Base-by-base conservation (phyloP, 352 stramenopile genomes). In the Plasmopara halstedii region DNA sequence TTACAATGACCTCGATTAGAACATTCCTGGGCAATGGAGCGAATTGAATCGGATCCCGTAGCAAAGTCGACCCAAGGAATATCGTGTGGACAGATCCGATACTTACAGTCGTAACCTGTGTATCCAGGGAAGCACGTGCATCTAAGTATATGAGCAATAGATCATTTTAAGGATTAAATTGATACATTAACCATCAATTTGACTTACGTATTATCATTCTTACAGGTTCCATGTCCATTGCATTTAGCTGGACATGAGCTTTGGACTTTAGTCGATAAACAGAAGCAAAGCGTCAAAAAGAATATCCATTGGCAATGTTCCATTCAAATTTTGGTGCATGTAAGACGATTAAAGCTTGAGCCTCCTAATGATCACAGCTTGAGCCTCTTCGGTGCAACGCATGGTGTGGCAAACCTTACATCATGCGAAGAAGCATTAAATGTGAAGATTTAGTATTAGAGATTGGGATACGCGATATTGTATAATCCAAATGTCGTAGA, bases 61-160 rank as follows among this genome's bases (percentile, higher is more conserved):
- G 73, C 68, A 31, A 83, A 74, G 46, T 76, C 73, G 18, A 62
- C 53, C 79, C 79, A 88, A 3, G 79, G 73, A 15, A 50, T 47
- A 15, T 71, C 83, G n/a, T 50, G 57, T 17, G 92, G 74, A 51
- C 92, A 97, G 15, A 52, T 54, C 15, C 83, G 73, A 3, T 65
- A 53, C 39, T 65, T 75, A 70, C 92, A 98, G 62, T 96, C 88
- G 52, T 82, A 87, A 31, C 87, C 86, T 17, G 64, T 73, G 64
- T 92, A 98, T 5, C 86, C 84, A 0, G 67, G 58, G 51, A 80
- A 84, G 56, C 87, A 97, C 0, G 65, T 53, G 50, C 87, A 97
- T 26, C 88, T 94, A 13, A 14, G 29, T 0, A 31, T 31, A 14
- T 18, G 15, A 35, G n/a, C 7, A 19, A 42, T 17, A 31, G 27